Base-by-base conservation (phyloP, 1,139 yeast species). In the Blastobotrys elegans region DNA sequence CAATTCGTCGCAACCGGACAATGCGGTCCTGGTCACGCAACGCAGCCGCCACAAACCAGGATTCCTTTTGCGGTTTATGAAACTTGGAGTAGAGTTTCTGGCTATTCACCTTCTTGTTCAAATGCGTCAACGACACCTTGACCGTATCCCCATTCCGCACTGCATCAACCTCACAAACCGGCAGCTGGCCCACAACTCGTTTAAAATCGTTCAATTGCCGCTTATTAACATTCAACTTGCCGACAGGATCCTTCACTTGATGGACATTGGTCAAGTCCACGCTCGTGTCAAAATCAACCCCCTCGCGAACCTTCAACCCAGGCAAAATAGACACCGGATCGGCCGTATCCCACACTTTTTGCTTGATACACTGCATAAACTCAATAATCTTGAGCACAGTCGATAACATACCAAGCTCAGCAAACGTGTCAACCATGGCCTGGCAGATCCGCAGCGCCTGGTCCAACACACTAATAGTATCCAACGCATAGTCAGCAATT, bases 401-500 rank as follows among this genome's bases (percentile, higher is more conserved):
- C 2, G 74, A 62, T 40, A 82, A 71, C 59, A 79, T 84, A 0
- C 96, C 96, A 60, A 82, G 62, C 58, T 92, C 97, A 1, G 96
- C 80, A 2, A 95, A 82, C 17, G 87, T 88, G 64, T 94, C 98
- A 51, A 92, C 83, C 56, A 79, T 85, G 0, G 97, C 97, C 62
- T 92, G 98, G 50, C 89, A 70, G 53, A 92, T 84, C 77, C 98
- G 96, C 59, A 94, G 73, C 4, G 95, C 80, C 68, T 92, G 98
- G 61, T 92, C 99, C 52, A 94, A 71, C 3, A 94, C 95, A 0
- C 97, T 84, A 18, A 89, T 80, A 0, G 96, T 89, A 66, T 92
- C 99, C 61, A 92, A 97, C 13, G 86, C 74, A 63, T 94, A 94
- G 71, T 92, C 99, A 0, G 96, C 94, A 61, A 94, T 87, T 1